Evolutionary conservation across 148 eudicot species (phyloP), one percentile per base, ranked within the genome.

Genomic region (Dianthus caryophyllus): DNA sequence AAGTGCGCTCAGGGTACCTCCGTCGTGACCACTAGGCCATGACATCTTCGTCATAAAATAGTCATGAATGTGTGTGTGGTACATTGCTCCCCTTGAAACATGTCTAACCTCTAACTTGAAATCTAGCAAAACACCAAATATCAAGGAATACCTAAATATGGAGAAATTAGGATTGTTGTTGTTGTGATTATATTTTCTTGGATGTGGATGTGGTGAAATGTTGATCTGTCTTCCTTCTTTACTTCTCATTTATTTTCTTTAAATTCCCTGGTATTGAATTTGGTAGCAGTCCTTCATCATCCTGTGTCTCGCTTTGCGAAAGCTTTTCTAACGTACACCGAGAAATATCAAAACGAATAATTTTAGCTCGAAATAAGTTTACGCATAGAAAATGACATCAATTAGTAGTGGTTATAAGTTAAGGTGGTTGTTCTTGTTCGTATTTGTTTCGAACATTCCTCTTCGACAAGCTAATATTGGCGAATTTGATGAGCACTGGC

Each of bases 401-500:
- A 70, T 60, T 83, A 68, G 8, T 33, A 8, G 24, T 72, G 73
- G 11, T 49, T 3, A 69, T 13, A 78, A 67, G 46, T 43, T 65
- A 11, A 64, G 38, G 33, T 3, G 67, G 5, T 17, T 76, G 51
- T 69, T 80, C 13, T 27, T 82, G 53, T 64, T 82, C 68, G 59
- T 75, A 26, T 41, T 72, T 64, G 41, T 67, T 10, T 72, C 58
- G 5, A 74, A 55, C 49, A 69, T 74, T 65, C 66, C 67, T 12
- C 47, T 66, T 29, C 53, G 57, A 18, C 65, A 50, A 50, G 82
- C 74, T 1, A 58, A 76, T 56, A 75, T 78, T 20, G 79, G 29
- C 4, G 54, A 78, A 4, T 67, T 52, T 7, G 89, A 85, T 10
- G 78, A 80, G 22, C 70, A 80, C 46, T 85, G 89, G 89, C 68